Conservation (phyloP, 495 filamentous ascomycete species). For the Neurospora sp. region DNA sequence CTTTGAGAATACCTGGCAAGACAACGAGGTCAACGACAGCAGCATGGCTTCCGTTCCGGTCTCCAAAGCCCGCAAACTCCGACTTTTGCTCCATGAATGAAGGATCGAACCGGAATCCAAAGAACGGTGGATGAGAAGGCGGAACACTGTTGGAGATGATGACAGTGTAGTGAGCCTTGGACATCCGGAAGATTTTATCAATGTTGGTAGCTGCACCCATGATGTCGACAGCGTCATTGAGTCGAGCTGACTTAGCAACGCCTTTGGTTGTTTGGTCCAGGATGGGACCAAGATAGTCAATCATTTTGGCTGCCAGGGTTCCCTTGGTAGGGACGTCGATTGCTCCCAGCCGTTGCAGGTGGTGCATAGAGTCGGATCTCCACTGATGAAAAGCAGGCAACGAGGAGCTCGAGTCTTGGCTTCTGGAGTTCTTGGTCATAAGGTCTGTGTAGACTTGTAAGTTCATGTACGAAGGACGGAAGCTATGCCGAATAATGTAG, state of each 20-base stretch:
- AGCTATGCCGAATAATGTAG: too few relatives aligned
- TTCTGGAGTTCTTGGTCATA: too few relatives aligned
- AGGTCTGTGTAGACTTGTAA: too few relatives aligned
- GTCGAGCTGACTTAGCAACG: background rate
- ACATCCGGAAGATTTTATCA: conserved; percentile 4
- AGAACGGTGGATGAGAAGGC: background rate
- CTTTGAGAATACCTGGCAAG: conserved; percentile 9
- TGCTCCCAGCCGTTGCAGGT: too few relatives aligned
- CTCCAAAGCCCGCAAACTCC: background rate
- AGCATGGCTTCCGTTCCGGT: background rate
- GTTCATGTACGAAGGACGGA: too few relatives aligned
- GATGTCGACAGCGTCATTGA: background rate
- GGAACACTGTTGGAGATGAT: background rate
- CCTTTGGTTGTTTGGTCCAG: background rate
- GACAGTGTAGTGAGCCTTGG: conserved; percentile 4
- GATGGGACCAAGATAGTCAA: too few relatives aligned
- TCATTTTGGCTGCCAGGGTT: too few relatives aligned
- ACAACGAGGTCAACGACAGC: conserved; percentile 1
- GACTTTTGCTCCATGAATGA: conserved; percentile 1
- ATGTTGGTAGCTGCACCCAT: background rate
- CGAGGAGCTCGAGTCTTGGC: too few relatives aligned
- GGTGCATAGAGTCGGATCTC: too few relatives aligned
- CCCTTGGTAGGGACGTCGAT: too few relatives aligned
- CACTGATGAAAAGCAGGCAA: too few relatives aligned
- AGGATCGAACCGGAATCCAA: background rate